A percentile compares a stretch with the other conserved stretches of the same genome.
Conservation (phyloP, 352 stramenopile species). For the Phytophthora chlamydospora region DNA sequence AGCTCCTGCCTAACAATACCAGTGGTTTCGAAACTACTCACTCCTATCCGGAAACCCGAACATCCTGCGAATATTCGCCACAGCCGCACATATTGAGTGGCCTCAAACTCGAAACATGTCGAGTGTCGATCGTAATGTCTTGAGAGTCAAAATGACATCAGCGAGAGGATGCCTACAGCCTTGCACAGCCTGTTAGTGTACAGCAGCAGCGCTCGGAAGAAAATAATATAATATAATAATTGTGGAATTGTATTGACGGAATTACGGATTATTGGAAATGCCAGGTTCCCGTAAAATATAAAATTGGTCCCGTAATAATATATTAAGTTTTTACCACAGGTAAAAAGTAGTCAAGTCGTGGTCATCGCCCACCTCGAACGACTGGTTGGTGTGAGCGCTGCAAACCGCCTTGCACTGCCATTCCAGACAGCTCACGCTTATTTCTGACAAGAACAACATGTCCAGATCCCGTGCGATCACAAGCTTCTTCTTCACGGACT, state of each 20-base stretch:
- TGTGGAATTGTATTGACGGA: slow-evolving; percentile 11
- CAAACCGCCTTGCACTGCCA: neutral
- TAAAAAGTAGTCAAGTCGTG: neutral
- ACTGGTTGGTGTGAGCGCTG: neutral
- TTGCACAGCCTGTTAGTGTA: no score
- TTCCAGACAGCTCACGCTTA: neutral
- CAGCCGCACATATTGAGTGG: no score
- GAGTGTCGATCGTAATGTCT: no score
- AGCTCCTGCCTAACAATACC: no score
- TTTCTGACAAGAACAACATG: slow-evolving; percentile 4
- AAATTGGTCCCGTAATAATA: slow-evolving; percentile 5
- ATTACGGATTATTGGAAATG: slow-evolving; percentile 5
- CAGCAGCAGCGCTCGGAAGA: no score
- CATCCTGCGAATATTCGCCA: neutral
- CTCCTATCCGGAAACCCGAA: no score
- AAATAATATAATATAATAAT: no score
- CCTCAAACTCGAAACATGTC: no score
- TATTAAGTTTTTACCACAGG: slow-evolving; percentile 5
- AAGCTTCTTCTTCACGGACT: slow-evolving; percentile 12
- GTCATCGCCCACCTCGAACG: neutral
- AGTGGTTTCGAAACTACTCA: no score
- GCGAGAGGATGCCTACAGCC: no score
- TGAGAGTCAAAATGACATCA: no score
- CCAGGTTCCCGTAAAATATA: slow-evolving; percentile 9
- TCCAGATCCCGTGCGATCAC: neutral